Evolutionary conservation across 179 eudicot genomes (phyloP).

Genomic region (Camellia oleifera): DNA sequence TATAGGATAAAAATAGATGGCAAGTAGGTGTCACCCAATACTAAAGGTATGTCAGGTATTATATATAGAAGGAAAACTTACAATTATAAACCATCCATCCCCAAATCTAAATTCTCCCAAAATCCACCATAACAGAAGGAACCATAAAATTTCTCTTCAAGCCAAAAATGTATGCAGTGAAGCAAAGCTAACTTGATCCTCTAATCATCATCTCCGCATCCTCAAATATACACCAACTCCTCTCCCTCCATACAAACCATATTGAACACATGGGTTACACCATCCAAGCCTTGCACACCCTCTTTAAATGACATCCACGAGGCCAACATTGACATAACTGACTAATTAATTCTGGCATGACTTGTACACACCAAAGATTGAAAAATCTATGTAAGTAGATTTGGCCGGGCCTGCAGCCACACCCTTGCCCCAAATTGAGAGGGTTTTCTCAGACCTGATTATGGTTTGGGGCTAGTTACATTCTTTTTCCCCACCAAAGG

Average conservation of each 20-base stretch:
- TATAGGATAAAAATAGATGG: not conserved
- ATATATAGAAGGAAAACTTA: not conserved
- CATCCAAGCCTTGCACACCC: not conserved
- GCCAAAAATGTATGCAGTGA: not conserved
- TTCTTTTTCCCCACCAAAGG: too few relatives aligned
- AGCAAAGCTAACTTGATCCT: not conserved
- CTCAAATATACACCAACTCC: not conserved
- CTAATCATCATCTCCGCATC: not conserved
- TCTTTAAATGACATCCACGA: not conserved
- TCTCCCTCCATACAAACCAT: not conserved
- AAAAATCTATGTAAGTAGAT: not conserved
- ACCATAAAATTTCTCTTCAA: not conserved
- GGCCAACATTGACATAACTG: not conserved
- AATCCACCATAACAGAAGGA: not conserved
- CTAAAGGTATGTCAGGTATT: not conserved
- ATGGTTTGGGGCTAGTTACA: too few relatives aligned
- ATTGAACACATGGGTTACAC: not conserved
- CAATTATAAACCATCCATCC: not conserved
- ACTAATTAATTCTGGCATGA: not conserved
- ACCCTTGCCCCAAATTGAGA: too few relatives aligned
- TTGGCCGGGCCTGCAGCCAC: too few relatives aligned
- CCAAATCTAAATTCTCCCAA: not conserved
- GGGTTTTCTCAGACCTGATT: too few relatives aligned
- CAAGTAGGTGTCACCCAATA: not conserved
- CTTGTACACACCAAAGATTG: not conserved